Conservation (phyloP, 768 basidiomycete genomes). For the Psilocybe cyanescens region DNA sequence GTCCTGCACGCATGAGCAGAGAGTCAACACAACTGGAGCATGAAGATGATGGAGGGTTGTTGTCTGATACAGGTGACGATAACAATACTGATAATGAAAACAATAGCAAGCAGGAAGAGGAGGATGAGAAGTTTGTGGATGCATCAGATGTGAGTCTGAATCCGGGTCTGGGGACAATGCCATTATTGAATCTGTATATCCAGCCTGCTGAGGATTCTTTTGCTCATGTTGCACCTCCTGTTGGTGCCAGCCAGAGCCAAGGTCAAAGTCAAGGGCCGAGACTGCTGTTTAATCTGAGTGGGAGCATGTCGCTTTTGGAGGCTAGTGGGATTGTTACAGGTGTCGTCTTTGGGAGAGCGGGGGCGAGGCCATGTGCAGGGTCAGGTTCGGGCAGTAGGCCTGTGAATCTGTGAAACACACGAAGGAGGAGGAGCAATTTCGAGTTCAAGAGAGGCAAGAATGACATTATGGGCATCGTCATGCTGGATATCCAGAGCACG, state of each 20-base stretch:
- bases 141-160: too few relatives aligned
- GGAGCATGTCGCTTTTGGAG: conserved; percentile 16
- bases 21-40: too few relatives aligned
- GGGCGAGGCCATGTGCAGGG: not conserved
- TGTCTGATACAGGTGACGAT: conserved; percentile 39
- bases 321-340: too few relatives aligned
- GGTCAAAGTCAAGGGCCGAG: not conserved
- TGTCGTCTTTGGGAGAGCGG: conserved; percentile 2
- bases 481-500: conserved; percentile 88
- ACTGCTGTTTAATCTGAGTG: not conserved
- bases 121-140: too few relatives aligned
- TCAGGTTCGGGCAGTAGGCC: not conserved
- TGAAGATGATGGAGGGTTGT: conserved; percentile 71
- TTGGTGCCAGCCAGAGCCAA: not conserved
- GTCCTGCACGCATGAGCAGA: too few relatives aligned
- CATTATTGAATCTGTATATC: too few relatives aligned
- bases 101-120: too few relatives aligned
- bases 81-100: too few relatives aligned
- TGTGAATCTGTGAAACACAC: conserved; percentile 10
- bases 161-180: too few relatives aligned
- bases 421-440: conserved; percentile 22
- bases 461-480: conserved; percentile 93
- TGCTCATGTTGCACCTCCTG: too few relatives aligned
- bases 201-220: too few relatives aligned
- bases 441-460: conserved; percentile 70